Evolutionary conservation across 345 rosid genomes (phyloP).

Genomic region (Heritiera fomes): DNA sequence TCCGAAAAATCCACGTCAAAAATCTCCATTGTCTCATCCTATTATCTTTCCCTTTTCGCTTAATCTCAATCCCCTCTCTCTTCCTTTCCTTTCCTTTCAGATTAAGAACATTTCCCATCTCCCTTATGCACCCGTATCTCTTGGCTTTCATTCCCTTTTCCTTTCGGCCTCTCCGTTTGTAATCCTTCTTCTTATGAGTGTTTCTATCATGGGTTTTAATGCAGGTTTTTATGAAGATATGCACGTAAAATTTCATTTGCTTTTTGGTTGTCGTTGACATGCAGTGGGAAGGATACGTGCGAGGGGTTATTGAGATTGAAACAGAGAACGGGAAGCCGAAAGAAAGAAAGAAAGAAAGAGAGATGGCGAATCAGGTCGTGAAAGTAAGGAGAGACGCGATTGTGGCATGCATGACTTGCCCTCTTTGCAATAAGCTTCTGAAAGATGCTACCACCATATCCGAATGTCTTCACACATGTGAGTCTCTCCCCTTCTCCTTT

Average conservation of each 20-base stretch:
- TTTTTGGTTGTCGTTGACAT: slow-evolving; percentile 29
- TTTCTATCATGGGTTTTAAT: slow-evolving; percentile 38
- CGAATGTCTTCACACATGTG: slow-evolving; percentile 95
- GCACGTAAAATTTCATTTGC: slow-evolving; percentile 51
- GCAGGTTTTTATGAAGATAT: slow-evolving; percentile 28
- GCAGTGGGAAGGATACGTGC: slow-evolving; percentile 45
- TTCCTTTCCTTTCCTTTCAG: slow-evolving; percentile 4
- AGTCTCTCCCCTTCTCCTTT: slow-evolving; percentile 33
- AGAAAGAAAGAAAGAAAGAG: neutral
- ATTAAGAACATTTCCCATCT: slow-evolving; percentile 9
- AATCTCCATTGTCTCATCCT: slow-evolving; percentile 27
- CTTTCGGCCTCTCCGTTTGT: neutral
- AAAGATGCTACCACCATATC: slow-evolving; percentile 89
- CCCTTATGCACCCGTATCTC: neutral
- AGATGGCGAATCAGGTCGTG: slow-evolving; percentile 61
- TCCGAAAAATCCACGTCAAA: slow-evolving; percentile 21
- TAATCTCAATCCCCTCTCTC: slow-evolving; percentile 24
- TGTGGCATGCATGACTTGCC: slow-evolving; percentile 75
- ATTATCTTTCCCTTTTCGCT: slow-evolving; percentile 22
- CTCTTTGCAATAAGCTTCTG: slow-evolving; percentile 74
- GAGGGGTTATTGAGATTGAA: slow-evolving; percentile 6
- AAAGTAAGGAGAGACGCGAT: slow-evolving; percentile 67
- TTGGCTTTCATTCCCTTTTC: neutral
- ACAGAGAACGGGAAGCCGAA: slow-evolving; percentile 30
- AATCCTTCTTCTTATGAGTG: slow-evolving; percentile 4